A percentile compares a stretch with the other conserved stretches of the same genome.
Conservation (phyloP, 1,284 basidiomycete genomes). For the Athelia psychrophila region DNA sequence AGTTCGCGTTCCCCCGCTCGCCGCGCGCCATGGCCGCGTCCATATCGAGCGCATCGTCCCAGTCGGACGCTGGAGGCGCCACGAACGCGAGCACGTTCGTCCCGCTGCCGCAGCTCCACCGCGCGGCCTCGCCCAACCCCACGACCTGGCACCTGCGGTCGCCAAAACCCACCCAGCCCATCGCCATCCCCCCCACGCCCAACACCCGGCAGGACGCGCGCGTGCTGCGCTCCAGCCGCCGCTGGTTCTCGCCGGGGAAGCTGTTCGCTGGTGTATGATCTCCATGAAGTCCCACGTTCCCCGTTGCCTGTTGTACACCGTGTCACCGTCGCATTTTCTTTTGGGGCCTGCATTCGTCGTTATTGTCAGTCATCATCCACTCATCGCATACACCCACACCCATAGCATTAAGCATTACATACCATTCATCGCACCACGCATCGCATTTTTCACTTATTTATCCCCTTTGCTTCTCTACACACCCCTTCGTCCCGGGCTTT, state of each 20-base stretch:
- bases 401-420: constrained; percentile 14
- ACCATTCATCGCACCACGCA: too few species aligned
- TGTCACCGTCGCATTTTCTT: constrained; percentile 8
- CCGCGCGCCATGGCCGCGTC: constrained; percentile 15
- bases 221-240: constrained; percentile 40
- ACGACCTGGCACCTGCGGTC: constrained; percentile 24
- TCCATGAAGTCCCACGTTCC: constrained; percentile 25
- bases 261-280: constrained; percentile 34
- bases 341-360: neutral
- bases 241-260: constrained; percentile 58
- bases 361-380: too few species aligned
- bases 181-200: constrained; percentile 16
- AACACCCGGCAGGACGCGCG: constrained; percentile 33
- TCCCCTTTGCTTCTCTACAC: constrained; percentile 5
- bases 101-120: neutral
- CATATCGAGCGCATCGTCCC: constrained; percentile 4
- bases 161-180: constrained; percentile 21
- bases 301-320: constrained; percentile 4
- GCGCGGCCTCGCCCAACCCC: neutral
- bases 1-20: constrained; percentile 46
- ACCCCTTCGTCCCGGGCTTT: neutral
- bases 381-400: constrained; percentile 7
- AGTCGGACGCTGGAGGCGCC: neutral
- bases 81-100: neutral
- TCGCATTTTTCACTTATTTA: constrained; percentile 15